A percentile compares a stretch with the other conserved stretches of the same genome.
These are phyloP conservation scores for Gossypium arboreum DNA, from an alignment of 345 rosid species.

Conservation along the genomic window DNA sequence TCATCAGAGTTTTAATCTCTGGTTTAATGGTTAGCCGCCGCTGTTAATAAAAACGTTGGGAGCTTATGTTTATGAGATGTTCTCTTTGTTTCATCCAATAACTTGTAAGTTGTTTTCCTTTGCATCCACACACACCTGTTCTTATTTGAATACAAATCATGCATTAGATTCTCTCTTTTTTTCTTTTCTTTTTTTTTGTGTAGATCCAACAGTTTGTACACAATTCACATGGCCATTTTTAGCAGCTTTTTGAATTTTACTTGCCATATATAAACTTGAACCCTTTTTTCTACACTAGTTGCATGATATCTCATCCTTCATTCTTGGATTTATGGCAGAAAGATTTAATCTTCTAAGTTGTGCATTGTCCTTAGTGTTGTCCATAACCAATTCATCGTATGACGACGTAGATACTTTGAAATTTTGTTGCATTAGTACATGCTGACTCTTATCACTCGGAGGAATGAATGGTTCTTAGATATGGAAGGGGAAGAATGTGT, in stretches of 20 bases:
- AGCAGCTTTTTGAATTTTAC: background rate
- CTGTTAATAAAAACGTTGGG: constrained; percentile 35
- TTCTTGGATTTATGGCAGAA: background rate
- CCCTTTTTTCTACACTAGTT: background rate
- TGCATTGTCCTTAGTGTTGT: constrained; percentile 12
- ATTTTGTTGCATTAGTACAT: background rate
- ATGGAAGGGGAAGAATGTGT: constrained; percentile 21
- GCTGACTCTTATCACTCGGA: background rate
- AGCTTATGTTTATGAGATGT: constrained; percentile 13
- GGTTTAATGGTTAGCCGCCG: constrained; percentile 33
- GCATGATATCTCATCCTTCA: background rate
- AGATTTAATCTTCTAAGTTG: background rate
- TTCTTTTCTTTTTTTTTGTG: background rate
- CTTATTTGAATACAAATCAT: background rate
- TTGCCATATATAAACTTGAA: background rate
- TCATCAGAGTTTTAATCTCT: constrained; percentile 18
- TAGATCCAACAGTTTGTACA: background rate
- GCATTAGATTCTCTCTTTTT: background rate
- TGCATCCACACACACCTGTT: background rate
- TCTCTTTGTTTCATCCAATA: background rate
- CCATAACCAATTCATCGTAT: background rate
- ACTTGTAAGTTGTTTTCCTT: background rate
- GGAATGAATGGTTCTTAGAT: constrained; percentile 21
- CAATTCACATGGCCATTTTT: background rate
- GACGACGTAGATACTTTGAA: background rate